Evolutionary conservation across 768 basidiomycete genomes (phyloP).

Genomic region (Mycena vitilis): DNA sequence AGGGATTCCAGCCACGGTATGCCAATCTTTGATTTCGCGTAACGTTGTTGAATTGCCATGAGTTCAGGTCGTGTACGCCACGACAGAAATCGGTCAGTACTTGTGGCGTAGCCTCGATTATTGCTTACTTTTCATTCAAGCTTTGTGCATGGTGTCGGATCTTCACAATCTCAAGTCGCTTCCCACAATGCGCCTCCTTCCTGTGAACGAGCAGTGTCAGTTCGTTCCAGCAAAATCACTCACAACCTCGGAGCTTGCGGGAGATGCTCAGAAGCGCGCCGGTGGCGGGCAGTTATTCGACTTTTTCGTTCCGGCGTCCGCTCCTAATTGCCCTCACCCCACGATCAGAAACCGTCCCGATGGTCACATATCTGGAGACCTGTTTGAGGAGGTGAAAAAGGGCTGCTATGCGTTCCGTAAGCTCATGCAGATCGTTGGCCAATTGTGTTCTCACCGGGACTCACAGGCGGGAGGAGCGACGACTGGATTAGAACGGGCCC

Average conservation of each 20-base stretch:
- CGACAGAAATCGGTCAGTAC: constrained; percentile 20
- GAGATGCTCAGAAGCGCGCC: neutral
- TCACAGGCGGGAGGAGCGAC: constrained; percentile 34
- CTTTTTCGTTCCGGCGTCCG: constrained; percentile 31
- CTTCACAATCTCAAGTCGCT: constrained; percentile 4
- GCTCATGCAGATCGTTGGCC: neutral
- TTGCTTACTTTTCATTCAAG: neutral
- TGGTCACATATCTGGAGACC: constrained; percentile 40
- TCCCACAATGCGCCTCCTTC: constrained; percentile 25
- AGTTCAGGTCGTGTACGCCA: neutral
- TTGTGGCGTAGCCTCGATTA: neutral
- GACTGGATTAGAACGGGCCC: constrained; percentile 42
- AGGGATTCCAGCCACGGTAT: no score
- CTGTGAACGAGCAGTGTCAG: neutral
- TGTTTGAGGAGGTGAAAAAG: constrained; percentile 41
- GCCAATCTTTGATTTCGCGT: no score
- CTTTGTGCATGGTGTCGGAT: constrained; percentile 8
- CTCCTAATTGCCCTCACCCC: constrained; percentile 22
- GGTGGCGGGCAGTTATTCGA: constrained; percentile 1
- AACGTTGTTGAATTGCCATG: no score
- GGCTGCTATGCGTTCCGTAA: constrained; percentile 42
- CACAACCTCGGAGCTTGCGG: constrained; percentile 16
- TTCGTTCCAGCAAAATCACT: constrained; percentile 1
- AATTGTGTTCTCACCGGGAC: neutral
- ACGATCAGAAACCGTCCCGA: constrained; percentile 33